A percentile compares a stretch with the other conserved stretches of the same genome.
phyloP scores from a whole-genome alignment of 768 basidiomycete species.

The Clitopilus hobsonii region DNA sequence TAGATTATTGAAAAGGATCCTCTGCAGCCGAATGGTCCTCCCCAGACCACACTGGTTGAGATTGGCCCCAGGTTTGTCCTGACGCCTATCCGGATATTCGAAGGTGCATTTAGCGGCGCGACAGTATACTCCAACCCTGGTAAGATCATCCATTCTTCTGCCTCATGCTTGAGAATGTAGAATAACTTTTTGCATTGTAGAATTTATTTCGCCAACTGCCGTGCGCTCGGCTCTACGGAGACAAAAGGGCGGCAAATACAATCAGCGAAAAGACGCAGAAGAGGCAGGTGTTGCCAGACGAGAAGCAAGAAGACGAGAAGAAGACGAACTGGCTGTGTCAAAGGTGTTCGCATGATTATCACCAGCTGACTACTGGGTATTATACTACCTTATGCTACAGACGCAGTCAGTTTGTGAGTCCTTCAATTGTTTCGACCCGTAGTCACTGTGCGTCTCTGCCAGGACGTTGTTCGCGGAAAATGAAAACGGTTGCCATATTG shows the following conservation, averaged over 20 bases:
- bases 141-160: constrained; percentile 28
- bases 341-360: constrained; percentile 80
- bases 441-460: background rate
- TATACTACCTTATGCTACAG: too few relatives aligned
- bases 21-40: constrained; percentile 77
- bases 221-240: constrained; percentile 66
- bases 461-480: constrained; percentile 3
- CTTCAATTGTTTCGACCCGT: constrained; percentile 2
- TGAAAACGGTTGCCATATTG: constrained; percentile 1
- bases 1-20: constrained; percentile 96
- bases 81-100: constrained; percentile 96
- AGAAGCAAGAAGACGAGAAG: constrained; percentile 56
- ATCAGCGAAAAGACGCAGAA: constrained; percentile 74
- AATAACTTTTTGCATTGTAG: constrained; percentile 31
- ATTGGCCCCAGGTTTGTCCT: constrained; percentile 97
- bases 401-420: constrained; percentile 1
- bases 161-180: background rate
- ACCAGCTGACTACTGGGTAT: too few relatives aligned
- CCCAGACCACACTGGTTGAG: constrained; percentile 86
- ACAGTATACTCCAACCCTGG: constrained; percentile 96
- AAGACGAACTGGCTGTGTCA: constrained; percentile 77
- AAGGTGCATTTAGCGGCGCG: constrained; percentile 93
- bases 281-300: constrained; percentile 60
- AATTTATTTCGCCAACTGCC: constrained; percentile 88
- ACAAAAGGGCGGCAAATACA: constrained; percentile 79